Evolutionary conservation across 2,329 filamentous ascomycete species (phyloP).

Genomic region (Arthroderma sp.): DNA sequence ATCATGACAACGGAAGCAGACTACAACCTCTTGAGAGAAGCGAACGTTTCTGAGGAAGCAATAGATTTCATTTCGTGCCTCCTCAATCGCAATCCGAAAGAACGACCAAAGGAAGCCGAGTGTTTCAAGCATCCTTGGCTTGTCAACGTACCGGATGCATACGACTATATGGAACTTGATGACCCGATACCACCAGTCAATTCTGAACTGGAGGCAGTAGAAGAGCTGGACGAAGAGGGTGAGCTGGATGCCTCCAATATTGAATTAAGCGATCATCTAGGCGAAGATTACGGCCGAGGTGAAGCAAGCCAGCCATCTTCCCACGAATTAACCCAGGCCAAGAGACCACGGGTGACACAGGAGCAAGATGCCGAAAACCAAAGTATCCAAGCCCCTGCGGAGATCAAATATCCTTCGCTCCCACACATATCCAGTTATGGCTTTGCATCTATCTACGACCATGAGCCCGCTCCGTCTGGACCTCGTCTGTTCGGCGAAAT

Average conservation of each 20-base stretch:
- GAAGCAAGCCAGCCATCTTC: constrained; percentile 20
- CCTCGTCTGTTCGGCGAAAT: constrained; percentile 49
- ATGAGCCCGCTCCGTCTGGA: constrained; percentile 11
- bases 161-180: constrained; percentile 40
- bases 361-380: constrained; percentile 5
- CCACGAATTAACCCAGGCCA: constrained; percentile 5
- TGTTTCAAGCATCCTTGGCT: constrained; percentile 68
- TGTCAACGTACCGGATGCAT: constrained; percentile 37
- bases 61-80: constrained; percentile 67
- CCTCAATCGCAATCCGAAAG: constrained; percentile 64
- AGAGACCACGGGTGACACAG: constrained; percentile 9
- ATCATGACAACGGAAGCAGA: constrained; percentile 73
- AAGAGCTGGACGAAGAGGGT: constrained; percentile 26
- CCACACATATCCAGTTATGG: constrained; percentile 26
- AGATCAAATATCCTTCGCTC: constrained; percentile 31
- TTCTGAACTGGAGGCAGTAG: constrained; percentile 26
- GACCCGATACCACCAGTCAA: constrained; percentile 34
- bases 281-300: constrained; percentile 19
- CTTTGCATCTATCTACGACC: constrained; percentile 11
- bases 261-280: constrained; percentile 40
- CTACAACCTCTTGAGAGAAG: constrained; percentile 46
- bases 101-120: constrained; percentile 59
- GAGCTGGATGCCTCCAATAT: constrained; percentile 48
- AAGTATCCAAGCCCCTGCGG: constrained; percentile 11
- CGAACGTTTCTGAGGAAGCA: constrained; percentile 42